Evolutionary conservation across 2,329 filamentous ascomycete genomes (phyloP), one percentile per base, ranked within the genome.

Genomic region (Grosmannia penicillata): DNA sequence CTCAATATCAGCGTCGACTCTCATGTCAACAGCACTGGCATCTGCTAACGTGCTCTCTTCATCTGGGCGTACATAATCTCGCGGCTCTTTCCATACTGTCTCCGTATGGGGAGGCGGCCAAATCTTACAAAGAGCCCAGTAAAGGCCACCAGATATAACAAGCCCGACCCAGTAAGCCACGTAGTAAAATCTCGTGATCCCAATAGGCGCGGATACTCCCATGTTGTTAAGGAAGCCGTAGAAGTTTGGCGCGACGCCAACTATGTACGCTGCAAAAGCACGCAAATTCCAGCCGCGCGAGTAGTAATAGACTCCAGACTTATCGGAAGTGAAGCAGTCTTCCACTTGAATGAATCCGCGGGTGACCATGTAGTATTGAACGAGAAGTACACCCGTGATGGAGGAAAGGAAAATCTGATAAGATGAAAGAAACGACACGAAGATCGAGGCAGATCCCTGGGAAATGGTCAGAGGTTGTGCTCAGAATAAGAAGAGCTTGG

Each of bases 161-260:
- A 76, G 60, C 4, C 65, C 63, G 6, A 72, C 68, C 46, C 65
- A 63, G 40, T 65, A 68, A 1, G 70, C 69, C 19, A 76, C 56
- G 43, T 70, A 71, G 47, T 76, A 75, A 51, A 74, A 72, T 14
- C 52, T 48, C 1, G 51, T 53, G 3, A 58, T 48, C 0, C 52
- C 53, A 0, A 52, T 5, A 1, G 59, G 58, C 0, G 54, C 56
- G 1, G 35, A 4, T 4, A 63, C 56, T 2, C 59, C 60, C 53
- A 62, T 56, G 19, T 58, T 54, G 40, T 56, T 52, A 3, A 62
- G 47, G 33, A 64, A 64, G 1, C 58, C 59, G 33, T 56, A 58
- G 34, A 64, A 59, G 33, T 61, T 61, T 0, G 58, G 57, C 6
- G 51, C 49, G 15, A 62, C 51, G 14, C 55, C 56, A 25, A 58